Evolutionary conservation across 176 grass and related monocot species (phyloP).

Genomic region (Lolium perenne): DNA sequence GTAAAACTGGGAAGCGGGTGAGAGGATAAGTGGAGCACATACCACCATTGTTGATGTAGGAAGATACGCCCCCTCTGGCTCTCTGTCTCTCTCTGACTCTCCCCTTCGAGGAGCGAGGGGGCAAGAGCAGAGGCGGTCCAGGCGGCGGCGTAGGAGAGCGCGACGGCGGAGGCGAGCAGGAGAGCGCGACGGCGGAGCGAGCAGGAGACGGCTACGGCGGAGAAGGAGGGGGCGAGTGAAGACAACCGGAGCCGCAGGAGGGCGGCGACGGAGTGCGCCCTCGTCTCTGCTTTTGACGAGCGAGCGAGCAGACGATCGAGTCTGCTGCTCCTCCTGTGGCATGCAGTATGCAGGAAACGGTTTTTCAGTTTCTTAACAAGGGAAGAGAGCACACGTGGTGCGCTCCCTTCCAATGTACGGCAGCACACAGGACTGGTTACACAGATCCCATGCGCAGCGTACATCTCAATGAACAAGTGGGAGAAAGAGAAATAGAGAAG

Average conservation of each 20-base stretch:
- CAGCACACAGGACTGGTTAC: not conserved
- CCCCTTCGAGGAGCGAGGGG: not conserved
- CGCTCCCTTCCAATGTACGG: not conserved
- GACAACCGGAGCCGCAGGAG: no score
- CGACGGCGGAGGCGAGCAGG: not conserved
- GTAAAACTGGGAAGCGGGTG: not conserved
- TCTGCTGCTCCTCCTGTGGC: not conserved
- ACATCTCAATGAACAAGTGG: not conserved
- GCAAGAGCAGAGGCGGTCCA: not conserved
- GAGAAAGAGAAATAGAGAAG: no score
- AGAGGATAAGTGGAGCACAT: not conserved
- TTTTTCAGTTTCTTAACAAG: no score
- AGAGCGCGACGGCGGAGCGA: not conserved
- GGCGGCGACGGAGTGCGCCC: not conserved
- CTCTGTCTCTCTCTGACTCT: no score
- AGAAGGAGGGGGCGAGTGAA: no score
- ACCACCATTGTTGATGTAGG: constrained; percentile 36
- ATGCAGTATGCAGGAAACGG: no score
- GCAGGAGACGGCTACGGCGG: no score
- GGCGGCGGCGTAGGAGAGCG: not conserved
- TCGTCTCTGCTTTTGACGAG: no score
- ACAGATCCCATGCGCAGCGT: not conserved
- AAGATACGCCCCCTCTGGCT: not conserved
- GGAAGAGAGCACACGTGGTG: no score
- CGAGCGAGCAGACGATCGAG: not conserved